Conservation (phyloP, 225 moss, liverwort and hornwort species). For the Bryum argenteum region DNA sequence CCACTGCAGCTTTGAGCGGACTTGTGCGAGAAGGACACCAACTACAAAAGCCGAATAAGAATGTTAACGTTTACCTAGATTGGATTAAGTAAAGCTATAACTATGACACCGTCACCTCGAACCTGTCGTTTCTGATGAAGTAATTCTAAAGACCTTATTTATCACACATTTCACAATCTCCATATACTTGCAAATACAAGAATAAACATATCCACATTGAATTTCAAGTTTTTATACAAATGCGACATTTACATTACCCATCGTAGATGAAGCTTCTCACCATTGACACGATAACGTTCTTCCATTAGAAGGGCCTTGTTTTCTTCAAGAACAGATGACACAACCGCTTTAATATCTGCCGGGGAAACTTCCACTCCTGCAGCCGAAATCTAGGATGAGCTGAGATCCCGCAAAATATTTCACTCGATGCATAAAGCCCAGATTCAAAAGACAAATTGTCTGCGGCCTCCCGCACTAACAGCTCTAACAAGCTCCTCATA, state of each 20-base stretch:
- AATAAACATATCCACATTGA: background rate
- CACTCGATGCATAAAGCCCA: background rate
- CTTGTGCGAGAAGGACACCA: constrained; percentile 79
- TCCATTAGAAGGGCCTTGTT: constrained; percentile 65
- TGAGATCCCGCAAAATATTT: background rate
- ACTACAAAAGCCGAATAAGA: constrained; percentile 53
- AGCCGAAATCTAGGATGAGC: constrained; percentile 20
- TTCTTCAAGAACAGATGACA: constrained; percentile 54
- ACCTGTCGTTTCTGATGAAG: background rate
- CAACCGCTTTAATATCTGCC: constrained; percentile 60
- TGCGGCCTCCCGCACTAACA: background rate
- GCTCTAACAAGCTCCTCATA: background rate
- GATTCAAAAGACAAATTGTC: background rate
- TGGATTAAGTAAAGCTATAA: too few relatives aligned
- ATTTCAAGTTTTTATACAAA: constrained; percentile 10
- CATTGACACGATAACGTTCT: constrained; percentile 80
- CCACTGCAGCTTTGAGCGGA: constrained; percentile 75
- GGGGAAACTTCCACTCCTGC: constrained; percentile 87
- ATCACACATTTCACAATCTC: background rate
- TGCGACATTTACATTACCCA: constrained; percentile 4
- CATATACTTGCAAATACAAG: background rate
- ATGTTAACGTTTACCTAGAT: too few relatives aligned
- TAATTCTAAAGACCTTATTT: background rate
- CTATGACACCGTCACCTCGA: constrained; percentile 1
- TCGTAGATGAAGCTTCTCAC: constrained; percentile 38